Percentiles rank a stretch among this genome's conserved stretches.
Conservation (phyloP, 2,329 filamentous ascomycete genomes). For the Cladosporium sp. region DNA sequence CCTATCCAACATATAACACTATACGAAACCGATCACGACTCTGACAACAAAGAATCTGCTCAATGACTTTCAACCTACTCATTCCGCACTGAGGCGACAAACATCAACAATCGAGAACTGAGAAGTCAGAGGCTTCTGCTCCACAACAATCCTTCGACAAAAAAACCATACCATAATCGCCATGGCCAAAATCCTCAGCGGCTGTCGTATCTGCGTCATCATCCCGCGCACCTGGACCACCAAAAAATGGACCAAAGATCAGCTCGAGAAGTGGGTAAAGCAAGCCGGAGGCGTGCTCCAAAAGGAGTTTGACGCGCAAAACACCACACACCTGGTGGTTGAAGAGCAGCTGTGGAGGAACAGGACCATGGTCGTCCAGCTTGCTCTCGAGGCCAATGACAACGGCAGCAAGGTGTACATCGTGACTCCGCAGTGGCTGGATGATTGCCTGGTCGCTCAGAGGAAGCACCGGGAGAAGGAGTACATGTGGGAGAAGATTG, state of each 20-base stretch:
- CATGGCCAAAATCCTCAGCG: conserved; percentile 21
- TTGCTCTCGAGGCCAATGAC: conserved; percentile 9
- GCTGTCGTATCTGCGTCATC: conserved; percentile 22
- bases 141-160: not conserved
- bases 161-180: too few species aligned
- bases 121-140: not conserved
- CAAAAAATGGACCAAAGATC: conserved; percentile 24
- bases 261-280: conserved; percentile 63
- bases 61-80: not conserved
- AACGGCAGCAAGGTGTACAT: conserved; percentile 33
- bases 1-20: not conserved
- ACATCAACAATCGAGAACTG: not conserved
- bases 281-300: conserved; percentile 62
- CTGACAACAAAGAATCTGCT: not conserved
- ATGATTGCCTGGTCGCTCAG: conserved; percentile 48
- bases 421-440: conserved; percentile 48
- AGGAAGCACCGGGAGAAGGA: conserved; percentile 36
- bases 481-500: conserved; percentile 37
- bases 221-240: not conserved
- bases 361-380: conserved; percentile 26
- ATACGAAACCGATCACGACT: not conserved
- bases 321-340: conserved; percentile 72
- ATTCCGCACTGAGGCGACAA: not conserved
- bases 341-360: conserved; percentile 61
- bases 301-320: conserved; percentile 29